Evolutionary conservation across 2,329 filamentous ascomycete species (phyloP).

Genomic region (Sclerotinia minor): DNA sequence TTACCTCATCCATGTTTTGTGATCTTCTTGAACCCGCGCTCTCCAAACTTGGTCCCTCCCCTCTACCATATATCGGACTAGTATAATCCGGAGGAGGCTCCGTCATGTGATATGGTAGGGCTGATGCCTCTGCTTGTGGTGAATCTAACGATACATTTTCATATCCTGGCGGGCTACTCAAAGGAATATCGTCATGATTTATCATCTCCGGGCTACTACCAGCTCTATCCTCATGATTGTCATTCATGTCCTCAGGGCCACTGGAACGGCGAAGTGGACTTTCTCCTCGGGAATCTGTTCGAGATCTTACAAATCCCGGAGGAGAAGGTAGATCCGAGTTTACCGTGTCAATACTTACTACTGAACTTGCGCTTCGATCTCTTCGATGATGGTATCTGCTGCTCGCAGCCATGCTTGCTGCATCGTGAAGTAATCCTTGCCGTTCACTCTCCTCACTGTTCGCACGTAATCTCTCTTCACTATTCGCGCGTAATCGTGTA

Average conservation of each 20-base stretch:
- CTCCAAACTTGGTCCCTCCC: constrained; percentile 28
- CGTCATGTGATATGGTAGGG: constrained; percentile 14
- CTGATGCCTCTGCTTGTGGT: constrained; percentile 27
- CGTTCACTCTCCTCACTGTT: constrained; percentile 71
- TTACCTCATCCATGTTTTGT: constrained; percentile 28
- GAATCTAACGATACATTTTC: constrained; percentile 40
- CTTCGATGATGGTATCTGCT: constrained; percentile 49
- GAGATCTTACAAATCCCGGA: constrained; percentile 44
- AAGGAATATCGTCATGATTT: constrained; percentile 38
- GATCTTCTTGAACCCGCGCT: constrained; percentile 28
- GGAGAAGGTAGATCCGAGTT: constrained; percentile 48
- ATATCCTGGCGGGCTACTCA: constrained; percentile 40
- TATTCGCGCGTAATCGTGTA: constrained; percentile 71
- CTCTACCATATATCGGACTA: constrained; percentile 32
- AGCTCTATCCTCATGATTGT: constrained; percentile 32
- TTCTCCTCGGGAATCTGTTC: constrained; percentile 47
- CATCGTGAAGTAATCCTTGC: constrained; percentile 68
- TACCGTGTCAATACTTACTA: constrained; percentile 54
- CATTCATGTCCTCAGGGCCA: constrained; percentile 26
- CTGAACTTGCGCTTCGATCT: constrained; percentile 54
- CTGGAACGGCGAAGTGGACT: constrained; percentile 40
- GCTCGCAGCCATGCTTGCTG: constrained; percentile 51
- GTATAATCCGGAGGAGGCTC: constrained; percentile 40
- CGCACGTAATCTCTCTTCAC: constrained; percentile 69
- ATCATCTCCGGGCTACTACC: constrained; percentile 41